Evolutionary conservation across 805 yeast genomes (phyloP).

Genomic region (Candida montana): DNA sequence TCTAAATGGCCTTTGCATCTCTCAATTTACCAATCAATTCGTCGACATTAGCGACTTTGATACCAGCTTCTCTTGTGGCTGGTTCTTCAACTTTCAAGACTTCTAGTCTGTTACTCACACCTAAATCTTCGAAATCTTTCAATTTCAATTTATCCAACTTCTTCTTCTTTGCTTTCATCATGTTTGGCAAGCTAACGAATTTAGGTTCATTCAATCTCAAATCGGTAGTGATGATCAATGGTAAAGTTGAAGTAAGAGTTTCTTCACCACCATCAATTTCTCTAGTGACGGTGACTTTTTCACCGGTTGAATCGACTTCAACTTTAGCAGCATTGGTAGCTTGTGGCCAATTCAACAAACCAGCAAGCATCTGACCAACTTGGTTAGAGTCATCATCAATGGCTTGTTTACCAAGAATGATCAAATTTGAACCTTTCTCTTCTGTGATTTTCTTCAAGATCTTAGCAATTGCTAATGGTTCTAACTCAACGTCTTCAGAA

Average conservation of each 20-base stretch:
- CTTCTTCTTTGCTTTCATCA: constrained; percentile 98
- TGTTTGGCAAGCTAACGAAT: constrained; percentile 90
- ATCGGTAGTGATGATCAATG: constrained; percentile 87
- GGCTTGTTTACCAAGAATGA: constrained; percentile 92
- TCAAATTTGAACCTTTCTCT: constrained; percentile 65
- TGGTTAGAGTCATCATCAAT: constrained; percentile 94
- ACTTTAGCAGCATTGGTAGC: constrained; percentile 93
- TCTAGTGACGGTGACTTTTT: constrained; percentile 66
- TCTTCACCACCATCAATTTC: constrained; percentile 97
- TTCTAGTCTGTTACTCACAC: constrained; percentile 57
- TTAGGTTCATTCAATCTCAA: constrained; percentile 92
- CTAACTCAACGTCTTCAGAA: constrained; percentile 45
- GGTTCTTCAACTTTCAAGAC: constrained; percentile 80
- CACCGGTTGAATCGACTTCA: constrained; percentile 43
- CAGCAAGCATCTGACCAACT: constrained; percentile 96
- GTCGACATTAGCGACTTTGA: constrained; percentile 74
- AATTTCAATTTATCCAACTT: constrained; percentile 67
- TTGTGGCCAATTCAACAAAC: constrained; percentile 91
- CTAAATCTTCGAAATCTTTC: constrained; percentile 61
- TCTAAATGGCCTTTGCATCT: constrained; percentile 36
- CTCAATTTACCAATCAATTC: constrained; percentile 76
- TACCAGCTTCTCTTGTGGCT: constrained; percentile 72
- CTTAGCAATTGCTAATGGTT: constrained; percentile 89
- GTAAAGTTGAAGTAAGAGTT: constrained; percentile 69
- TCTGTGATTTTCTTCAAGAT: constrained; percentile 69